Evolutionary conservation across 2,329 filamentous ascomycete genomes (phyloP), one percentile per base, ranked within the genome.

Genomic region (Cyphellophora europaea): DNA sequence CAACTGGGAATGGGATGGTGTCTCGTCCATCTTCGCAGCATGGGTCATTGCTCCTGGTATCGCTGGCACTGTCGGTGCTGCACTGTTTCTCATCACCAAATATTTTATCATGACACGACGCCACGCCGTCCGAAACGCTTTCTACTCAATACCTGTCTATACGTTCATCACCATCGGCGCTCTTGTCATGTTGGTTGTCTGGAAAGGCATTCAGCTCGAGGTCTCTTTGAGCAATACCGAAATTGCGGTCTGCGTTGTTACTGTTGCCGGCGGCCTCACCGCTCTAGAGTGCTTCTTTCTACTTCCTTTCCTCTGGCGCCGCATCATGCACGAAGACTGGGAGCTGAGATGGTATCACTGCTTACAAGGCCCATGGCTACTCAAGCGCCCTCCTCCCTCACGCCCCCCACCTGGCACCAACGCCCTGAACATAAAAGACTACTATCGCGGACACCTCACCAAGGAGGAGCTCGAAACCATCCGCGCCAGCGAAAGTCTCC

Each of bases 41-140:
- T 66, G 81, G 6, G 71, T 65, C 47, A 83, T 86, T 71, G 81
- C 81, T 18, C 82, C 81, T 1, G 51, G 62, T 42, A 80, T 82
- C 51, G 69, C 80, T 2, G 81, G 54, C 33, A 63, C 63, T 51
- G 83, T 84, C 39, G 79, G 51, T 42, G 72, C 78, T 27, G 61
- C 60, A 53, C 82, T 84, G 59, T 86, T 84, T 66, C 66, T 70
- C 67, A 65, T 83, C 38, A 79, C 83, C 65, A 82, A 82, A 65
- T 31, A 72, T 19, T 59, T 69, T n/a, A 79, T 87, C 3, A 79
- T 82, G 53, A 56, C 79, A 44, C 79, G 80, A 55, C 76, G 70
- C 58, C 74, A 82, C 57, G 79, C 81, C 5, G n/a, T 39, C 4
- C 21, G 15, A 14, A 14, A 19, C 12, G 37, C 5, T 11, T 17